Evolutionary conservation across 2,329 filamentous ascomycete species (phyloP), one percentile per base, ranked within the genome.

Genomic region (Colletotrichum gigasporum): DNA sequence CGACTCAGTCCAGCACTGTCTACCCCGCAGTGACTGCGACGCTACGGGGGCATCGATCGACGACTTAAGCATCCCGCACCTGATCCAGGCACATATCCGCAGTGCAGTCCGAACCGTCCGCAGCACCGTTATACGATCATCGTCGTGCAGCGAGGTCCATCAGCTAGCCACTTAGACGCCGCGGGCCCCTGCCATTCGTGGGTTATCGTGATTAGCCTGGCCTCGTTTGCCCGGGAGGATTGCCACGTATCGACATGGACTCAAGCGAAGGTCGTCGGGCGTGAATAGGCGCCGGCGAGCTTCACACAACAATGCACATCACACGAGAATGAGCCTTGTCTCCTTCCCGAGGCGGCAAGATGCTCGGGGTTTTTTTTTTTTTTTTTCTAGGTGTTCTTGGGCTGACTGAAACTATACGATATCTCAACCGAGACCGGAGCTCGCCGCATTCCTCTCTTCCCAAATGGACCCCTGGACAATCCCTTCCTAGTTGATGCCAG

Each of bases 41-140:
- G 30, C 39, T 32, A 16, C n/a, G 20, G 50, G 41, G 20, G 28
- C n/a, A 16, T 50, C 52, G 58, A 62, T 57, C 58, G 5, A 59
- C 53, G 10, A 59, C 24, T 12, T 39, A 53, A 63, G 53, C 45
- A 59, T 59, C 54, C 24, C 32, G 54, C 8, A 34, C 55, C 41
- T n/a, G 20, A 47, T 63, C 37, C 9, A 41, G 55, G 22, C 44
- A 52, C 20, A 53, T 52, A 30, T 48, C 60, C 60, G 54, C 41
- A 20, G 22, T 14, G 28, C 28, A 5, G 18, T 22, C 35, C n/a
- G 18, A 26, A 44, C 30, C 10, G 26, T 3, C 35, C 45, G 51
- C 37, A 0, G 10, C 12, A 10, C 0, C 18, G 16, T 12, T 22
- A 35, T 35, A 54, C 56, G 56, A 28, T 16, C 12, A 4, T 4